These are phyloP conservation scores for Solanum chmielewskii DNA, from an alignment of 257 asterid genomes.

Conservation along the genomic window DNA sequence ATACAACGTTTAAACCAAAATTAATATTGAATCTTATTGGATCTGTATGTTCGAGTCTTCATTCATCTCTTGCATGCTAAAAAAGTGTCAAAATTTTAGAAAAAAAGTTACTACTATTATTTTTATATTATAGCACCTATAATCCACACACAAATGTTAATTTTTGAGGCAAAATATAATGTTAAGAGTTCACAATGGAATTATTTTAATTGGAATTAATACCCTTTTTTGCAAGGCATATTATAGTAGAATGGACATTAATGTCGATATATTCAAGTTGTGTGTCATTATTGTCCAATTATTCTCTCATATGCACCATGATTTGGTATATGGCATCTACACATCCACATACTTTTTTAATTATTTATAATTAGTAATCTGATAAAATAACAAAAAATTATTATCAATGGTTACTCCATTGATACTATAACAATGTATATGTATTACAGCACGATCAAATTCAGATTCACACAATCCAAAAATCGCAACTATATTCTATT, in stretches of 20 bases:
- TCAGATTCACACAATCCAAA: too few relatives aligned
- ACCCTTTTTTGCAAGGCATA: not conserved
- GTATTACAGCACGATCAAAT: too few relatives aligned
- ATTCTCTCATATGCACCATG: not conserved
- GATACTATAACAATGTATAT: too few relatives aligned
- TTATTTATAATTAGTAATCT: too few relatives aligned
- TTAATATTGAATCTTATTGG: not conserved
- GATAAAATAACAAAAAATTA: too few relatives aligned
- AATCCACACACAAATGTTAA: not conserved
- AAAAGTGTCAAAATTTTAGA: not conserved
- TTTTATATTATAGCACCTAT: not conserved
- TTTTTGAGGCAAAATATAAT: not conserved
- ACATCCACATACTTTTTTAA: not conserved
- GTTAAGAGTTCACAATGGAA: not conserved
- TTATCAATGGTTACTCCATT: too few relatives aligned
- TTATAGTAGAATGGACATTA: not conserved
- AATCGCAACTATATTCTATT: too few relatives aligned
- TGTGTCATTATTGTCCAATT: not conserved
- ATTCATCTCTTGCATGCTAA: not conserved
- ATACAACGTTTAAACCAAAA: not conserved
- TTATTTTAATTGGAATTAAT: not conserved
- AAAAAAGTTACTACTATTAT: not conserved
- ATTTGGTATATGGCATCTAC: not conserved
- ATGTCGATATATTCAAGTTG: not conserved
- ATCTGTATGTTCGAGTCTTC: not conserved